Conservation (phyloP, 164 flowering plant genomes). For the Litsea cubeba region DNA sequence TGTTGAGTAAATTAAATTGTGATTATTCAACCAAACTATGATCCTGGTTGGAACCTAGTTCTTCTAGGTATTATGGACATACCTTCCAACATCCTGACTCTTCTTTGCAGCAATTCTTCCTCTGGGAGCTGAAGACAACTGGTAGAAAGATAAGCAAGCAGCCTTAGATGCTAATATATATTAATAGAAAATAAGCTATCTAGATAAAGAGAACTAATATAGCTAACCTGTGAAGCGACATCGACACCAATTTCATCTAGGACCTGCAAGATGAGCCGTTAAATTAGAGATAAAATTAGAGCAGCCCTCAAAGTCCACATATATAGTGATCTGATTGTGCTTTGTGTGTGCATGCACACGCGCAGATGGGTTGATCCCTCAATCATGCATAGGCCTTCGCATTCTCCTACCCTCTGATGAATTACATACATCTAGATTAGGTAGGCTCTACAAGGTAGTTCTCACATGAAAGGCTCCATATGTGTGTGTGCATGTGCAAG, state of each 20-base stretch:
- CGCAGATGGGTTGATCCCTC: no score
- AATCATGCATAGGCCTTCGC: no score
- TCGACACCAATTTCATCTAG: conserved; percentile 96
- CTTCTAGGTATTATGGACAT: background rate
- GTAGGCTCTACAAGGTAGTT: no score
- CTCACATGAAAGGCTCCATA: no score
- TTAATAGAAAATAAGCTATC: background rate
- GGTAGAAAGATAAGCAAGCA: conserved; percentile 12
- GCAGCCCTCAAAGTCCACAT: background rate
- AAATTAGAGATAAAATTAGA: background rate
- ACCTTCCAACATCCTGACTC: conserved; percentile 67
- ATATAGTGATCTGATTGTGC: no score
- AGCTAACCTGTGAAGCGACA: conserved; percentile 88
- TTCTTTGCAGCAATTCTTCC: conserved; percentile 75
- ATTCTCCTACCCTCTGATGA: no score
- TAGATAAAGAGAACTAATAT: background rate
- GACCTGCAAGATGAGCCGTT: conserved; percentile 42
- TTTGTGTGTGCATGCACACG: no score
- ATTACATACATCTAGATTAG: no score
- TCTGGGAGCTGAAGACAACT: conserved; percentile 93
- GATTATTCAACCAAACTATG: no score
- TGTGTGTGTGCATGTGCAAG: no score
- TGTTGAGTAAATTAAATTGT: no score
- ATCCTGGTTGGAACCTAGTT: no score
- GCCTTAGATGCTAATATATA: conserved; percentile 2